These are phyloP conservation scores for Kuraishia ogatae DNA, from an alignment of 805 yeast species.

Conservation along the genomic window DNA sequence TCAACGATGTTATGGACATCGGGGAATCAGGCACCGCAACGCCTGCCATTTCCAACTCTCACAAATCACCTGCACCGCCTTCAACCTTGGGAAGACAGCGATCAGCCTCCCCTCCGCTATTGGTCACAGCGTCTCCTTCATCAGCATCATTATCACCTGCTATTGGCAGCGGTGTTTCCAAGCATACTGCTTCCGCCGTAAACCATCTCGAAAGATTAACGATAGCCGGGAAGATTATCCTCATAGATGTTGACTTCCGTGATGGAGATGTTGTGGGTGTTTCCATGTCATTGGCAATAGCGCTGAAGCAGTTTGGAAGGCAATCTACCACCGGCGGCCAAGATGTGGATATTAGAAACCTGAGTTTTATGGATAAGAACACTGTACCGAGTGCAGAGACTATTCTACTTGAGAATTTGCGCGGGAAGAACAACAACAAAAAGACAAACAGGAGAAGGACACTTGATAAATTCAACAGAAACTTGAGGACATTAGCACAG, in stretches of 20 bases:
- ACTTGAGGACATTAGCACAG: constrained; percentile 21
- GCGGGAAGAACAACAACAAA: constrained; percentile 2
- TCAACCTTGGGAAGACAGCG: not conserved
- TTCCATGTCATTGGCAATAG: constrained; percentile 22
- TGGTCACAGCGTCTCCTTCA: not conserved
- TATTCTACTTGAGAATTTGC: constrained; percentile 18
- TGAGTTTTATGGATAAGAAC: constrained; percentile 2
- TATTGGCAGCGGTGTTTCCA: not conserved
- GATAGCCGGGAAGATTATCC: constrained; percentile 24
- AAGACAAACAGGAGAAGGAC: constrained; percentile 9
- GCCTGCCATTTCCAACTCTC: not conserved
- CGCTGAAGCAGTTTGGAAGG: constrained; percentile 13
- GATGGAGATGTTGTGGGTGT: constrained; percentile 16
- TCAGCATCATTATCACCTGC: not conserved
- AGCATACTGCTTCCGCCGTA: constrained; percentile 7
- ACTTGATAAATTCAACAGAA: constrained; percentile 23
- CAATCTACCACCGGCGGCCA: not conserved
- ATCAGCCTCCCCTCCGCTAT: not conserved
- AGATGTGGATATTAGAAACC: not conserved
- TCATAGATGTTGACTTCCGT: constrained; percentile 28
- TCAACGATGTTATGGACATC: not conserved
- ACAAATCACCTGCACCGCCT: not conserved
- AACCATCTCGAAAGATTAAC: constrained; percentile 18
- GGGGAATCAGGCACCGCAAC: not conserved
- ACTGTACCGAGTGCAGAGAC: constrained; percentile 16